Percentiles rank a stretch among this genome's conserved stretches.
Conservation (phyloP, 2,329 filamentous ascomycete species). For the Pseudogymnoascus sp. region DNA sequence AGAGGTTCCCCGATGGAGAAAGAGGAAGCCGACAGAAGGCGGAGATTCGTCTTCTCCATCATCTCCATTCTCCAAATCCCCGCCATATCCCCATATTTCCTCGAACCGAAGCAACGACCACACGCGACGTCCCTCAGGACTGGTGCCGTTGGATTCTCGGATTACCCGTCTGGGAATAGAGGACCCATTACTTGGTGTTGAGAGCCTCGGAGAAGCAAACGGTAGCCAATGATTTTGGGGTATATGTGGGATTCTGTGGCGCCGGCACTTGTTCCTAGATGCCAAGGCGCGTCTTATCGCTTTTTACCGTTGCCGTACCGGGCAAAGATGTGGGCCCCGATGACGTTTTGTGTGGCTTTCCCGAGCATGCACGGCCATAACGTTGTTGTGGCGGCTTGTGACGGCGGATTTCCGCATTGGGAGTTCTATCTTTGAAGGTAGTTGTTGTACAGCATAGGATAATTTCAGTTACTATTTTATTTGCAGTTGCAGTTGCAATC, state of each 20-base stretch:
- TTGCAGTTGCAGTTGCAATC: neutral
- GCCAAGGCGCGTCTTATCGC: neutral
- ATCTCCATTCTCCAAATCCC: neutral
- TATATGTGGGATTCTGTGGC: neutral
- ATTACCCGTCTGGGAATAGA: neutral
- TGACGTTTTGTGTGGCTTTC: neutral
- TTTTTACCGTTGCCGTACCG: neutral
- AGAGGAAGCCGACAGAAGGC: neutral
- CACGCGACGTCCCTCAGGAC: neutral
- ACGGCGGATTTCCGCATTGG: neutral
- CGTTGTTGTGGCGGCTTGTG: neutral
- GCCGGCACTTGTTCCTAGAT: conserved; percentile 1
- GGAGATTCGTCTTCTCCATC: neutral
- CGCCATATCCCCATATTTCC: neutral
- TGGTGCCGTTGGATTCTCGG: neutral
- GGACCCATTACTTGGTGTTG: neutral
- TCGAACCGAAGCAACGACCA: neutral
- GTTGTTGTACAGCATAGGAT: neutral
- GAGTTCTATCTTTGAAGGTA: neutral
- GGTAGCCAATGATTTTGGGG: neutral
- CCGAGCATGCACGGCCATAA: neutral
- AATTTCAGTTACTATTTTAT: neutral
- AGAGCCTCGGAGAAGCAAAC: neutral
- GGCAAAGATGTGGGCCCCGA: neutral
- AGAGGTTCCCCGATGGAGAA: neutral